These are phyloP conservation scores for Cucurbita moschata DNA, from an alignment of 306 rosid species.

Conservation along the genomic window DNA sequence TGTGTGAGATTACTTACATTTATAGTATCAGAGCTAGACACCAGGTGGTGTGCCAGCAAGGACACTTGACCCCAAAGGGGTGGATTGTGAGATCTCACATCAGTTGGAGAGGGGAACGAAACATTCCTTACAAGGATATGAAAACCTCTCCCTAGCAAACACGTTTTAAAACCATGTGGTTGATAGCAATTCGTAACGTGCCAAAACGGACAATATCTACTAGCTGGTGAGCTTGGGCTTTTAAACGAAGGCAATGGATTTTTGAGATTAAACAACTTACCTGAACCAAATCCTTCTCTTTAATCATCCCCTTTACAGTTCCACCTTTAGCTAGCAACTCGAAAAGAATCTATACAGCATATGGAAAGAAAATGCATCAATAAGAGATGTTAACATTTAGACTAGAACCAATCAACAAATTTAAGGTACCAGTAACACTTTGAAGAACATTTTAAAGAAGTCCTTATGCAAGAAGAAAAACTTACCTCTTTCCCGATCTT, in stretches of 20 bases:
- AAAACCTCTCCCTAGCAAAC: no score
- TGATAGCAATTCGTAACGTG: no score
- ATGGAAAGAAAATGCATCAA: background rate
- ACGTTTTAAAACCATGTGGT: no score
- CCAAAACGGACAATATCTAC: no score
- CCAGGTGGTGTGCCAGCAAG: no score
- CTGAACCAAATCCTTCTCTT: slow-evolving; percentile 86
- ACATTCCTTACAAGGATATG: no score
- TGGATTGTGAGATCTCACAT: no score
- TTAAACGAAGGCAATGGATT: background rate
- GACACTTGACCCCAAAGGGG: no score
- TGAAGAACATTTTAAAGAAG: background rate
- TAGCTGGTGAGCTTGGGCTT: no score
- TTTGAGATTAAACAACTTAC: slow-evolving; percentile 20
- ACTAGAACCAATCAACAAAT: background rate
- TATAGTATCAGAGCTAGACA: no score
- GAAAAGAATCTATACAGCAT: slow-evolving; percentile 52
- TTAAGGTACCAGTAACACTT: background rate
- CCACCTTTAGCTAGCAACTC: slow-evolving; percentile 89
- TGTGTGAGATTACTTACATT: no score
- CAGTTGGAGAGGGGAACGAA: no score
- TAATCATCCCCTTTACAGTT: slow-evolving; percentile 62
- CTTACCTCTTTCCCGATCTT: slow-evolving; percentile 92
- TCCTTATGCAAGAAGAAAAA: background rate
- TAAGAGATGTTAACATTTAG: background rate